These are phyloP conservation scores for Coniosporium apollinis DNA, from an alignment of 495 filamentous ascomycete species.

Conservation along the genomic window DNA sequence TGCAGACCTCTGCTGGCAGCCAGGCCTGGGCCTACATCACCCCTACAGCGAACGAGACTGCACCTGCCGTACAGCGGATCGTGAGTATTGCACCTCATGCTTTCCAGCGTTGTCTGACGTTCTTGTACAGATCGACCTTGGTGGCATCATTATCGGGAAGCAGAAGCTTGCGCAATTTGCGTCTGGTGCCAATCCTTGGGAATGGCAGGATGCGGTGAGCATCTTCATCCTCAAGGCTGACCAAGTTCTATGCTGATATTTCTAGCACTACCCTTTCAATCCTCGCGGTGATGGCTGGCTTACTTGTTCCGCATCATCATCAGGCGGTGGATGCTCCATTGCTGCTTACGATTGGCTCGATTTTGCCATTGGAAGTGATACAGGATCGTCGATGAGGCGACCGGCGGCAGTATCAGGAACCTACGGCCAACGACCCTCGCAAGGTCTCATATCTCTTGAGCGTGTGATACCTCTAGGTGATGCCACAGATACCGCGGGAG, in stretches of 20 bases:
- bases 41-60: conserved; percentile 7
- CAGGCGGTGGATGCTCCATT: too few species aligned
- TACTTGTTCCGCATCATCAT: conserved; percentile 13
- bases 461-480: conserved; percentile 13
- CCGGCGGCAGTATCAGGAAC: conserved; percentile 16
- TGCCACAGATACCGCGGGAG: conserved; percentile 19
- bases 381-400: conserved; percentile 15
- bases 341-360: conserved; percentile 16
- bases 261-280: too few species aligned
- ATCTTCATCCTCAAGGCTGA: too few species aligned
- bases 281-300: too few species aligned
- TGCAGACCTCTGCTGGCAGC: conserved; percentile 13
- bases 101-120: too few species aligned
- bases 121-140: too few species aligned
- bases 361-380: conserved; percentile 16
- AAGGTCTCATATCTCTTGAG: conserved; percentile 16
- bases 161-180: conserved; percentile 18
- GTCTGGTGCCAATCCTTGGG: conserved; percentile 14
- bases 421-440: conserved; percentile 17
- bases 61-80: conserved; percentile 12
- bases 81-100: too few species aligned
- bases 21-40: conserved; percentile 13
- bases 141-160: conserved; percentile 15
- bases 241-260: too few species aligned
- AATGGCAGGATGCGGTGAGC: conserved; percentile 10